Evolutionary conservation across 495 filamentous ascomycete species (phyloP).

Genomic region (Hypoxylon crocopeplum): DNA sequence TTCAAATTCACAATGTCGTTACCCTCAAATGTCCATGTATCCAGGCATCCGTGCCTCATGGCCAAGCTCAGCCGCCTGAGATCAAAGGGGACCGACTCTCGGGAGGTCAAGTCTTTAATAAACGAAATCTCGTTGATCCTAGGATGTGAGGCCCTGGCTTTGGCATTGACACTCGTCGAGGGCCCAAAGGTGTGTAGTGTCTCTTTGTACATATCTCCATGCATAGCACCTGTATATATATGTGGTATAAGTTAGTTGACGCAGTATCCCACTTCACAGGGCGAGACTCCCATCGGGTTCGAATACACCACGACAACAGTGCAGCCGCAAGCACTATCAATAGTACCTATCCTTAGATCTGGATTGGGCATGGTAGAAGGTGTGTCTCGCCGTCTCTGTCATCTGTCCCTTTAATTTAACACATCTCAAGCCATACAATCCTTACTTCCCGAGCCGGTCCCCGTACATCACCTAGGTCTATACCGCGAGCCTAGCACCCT

Average conservation of each 20-base stretch:
- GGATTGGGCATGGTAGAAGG: constrained; percentile 89
- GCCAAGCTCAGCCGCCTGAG: constrained; percentile 92
- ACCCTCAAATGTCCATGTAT: constrained; percentile 80
- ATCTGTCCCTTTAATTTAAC: constrained; percentile 1
- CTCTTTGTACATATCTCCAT: no score
- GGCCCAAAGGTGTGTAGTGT: constrained; percentile 51
- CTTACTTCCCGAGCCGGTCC: constrained; percentile 79
- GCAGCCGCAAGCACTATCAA: constrained; percentile 68
- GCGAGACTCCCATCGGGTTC: constrained; percentile 75
- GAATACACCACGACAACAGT: constrained; percentile 67
- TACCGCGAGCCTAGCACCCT: constrained; percentile 87
- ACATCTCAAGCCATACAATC: constrained; percentile 70
- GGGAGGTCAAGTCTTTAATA: constrained; percentile 80
- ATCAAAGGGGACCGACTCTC: constrained; percentile 68
- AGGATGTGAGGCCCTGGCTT: constrained; percentile 79
- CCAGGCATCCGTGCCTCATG: constrained; percentile 81
- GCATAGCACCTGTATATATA: no score
- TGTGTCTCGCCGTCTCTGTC: constrained; percentile 38
- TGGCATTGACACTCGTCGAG: constrained; percentile 58
- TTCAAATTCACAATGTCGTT: constrained; percentile 47
- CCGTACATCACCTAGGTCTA: constrained; percentile 92
- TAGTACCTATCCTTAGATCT: constrained; percentile 92
- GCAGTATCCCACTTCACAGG: constrained; percentile 52
- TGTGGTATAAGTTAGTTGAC: constrained; percentile 5
- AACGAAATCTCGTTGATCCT: constrained; percentile 87